Conservation (phyloP, 2,329 filamentous ascomycete species). For the Sporothrix globosa region DNA sequence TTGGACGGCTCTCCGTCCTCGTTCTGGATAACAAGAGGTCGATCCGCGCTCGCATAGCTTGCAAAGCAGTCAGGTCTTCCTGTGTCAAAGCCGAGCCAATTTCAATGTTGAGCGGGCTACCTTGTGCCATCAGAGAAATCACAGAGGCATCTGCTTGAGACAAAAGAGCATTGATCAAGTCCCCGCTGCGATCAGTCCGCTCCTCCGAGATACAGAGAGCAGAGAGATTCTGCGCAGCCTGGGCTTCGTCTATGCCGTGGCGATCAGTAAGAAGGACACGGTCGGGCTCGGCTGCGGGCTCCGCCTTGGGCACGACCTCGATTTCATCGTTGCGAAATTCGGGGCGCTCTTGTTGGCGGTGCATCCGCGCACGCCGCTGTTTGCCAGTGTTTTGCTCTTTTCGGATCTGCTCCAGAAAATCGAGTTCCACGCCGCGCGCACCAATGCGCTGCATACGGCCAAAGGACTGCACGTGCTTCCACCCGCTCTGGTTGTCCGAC, state of each 20-base stretch:
- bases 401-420: conserved; percentile 64
- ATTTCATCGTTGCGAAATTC: neutral
- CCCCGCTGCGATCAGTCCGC: conserved; percentile 43
- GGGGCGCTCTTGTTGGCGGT: conserved; percentile 21
- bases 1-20: neutral
- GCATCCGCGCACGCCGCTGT: conserved; percentile 32
- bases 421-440: conserved; percentile 66
- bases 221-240: conserved; percentile 64
- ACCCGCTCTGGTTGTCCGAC: conserved; percentile 51
- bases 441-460: conserved; percentile 68
- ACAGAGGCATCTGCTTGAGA: conserved; percentile 50
- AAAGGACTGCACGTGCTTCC: conserved; percentile 62
- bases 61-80: conserved; percentile 51
- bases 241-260: conserved; percentile 63
- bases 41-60: conserved; percentile 52
- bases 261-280: conserved; percentile 40
- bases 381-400: neutral
- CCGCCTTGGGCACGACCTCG: neutral
- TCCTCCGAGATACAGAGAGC: conserved; percentile 13
- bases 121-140: conserved; percentile 55
- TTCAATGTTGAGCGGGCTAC: conserved; percentile 50
- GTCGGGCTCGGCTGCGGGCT: neutral
- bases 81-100: conserved; percentile 45
- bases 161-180: conserved; percentile 64
- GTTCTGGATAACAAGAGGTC: conserved; percentile 35